Percentiles rank a stretch among this genome's conserved stretches.
phyloP scores from a whole-genome alignment of 1,284 basidiomycete genomes.

The Leucoagaricus sp. region DNA sequence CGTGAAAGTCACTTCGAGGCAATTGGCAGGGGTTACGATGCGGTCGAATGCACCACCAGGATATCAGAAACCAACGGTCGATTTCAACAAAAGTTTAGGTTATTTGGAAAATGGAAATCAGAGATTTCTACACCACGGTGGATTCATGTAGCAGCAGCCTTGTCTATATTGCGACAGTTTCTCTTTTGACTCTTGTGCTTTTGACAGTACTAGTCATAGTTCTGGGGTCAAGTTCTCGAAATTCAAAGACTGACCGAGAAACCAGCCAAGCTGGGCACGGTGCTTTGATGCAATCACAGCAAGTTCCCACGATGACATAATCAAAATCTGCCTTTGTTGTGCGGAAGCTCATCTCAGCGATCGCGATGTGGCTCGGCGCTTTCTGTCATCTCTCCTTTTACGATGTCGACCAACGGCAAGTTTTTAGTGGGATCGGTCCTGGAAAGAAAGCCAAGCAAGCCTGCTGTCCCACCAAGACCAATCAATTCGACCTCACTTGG shows the following conservation, averaged over 20 bases:
- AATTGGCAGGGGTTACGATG: slow-evolving; percentile 40
- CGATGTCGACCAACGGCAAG: slow-evolving; percentile 22
- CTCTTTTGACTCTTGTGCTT: too few species aligned
- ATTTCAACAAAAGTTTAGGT: slow-evolving; percentile 55
- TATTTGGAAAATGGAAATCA: slow-evolving; percentile 61
- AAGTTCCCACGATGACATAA: slow-evolving; percentile 13
- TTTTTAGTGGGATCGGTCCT: slow-evolving; percentile 57
- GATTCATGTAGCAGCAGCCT: background rate
- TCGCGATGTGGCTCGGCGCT: background rate
- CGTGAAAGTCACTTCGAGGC: slow-evolving; percentile 44
- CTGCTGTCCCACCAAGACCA: slow-evolving; percentile 30
- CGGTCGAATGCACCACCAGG: slow-evolving; percentile 57
- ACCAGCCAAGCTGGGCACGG: too few species aligned
- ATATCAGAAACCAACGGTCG: slow-evolving; percentile 44
- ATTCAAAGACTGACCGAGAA: too few species aligned
- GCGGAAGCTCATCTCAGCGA: background rate
- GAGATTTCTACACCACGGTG: slow-evolving; percentile 36
- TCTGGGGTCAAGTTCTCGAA: background rate
- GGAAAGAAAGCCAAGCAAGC: slow-evolving; percentile 47
- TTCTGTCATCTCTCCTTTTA: background rate
- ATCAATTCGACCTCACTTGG: slow-evolving; percentile 41
- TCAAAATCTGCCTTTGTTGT: background rate
- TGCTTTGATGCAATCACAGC: too few species aligned
- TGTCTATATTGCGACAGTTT: too few species aligned
- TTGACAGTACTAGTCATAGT: too few species aligned